Evolutionary conservation across 257 asterid genomes (phyloP), one percentile per base, ranked within the genome.

Genomic region (Pogostemon cablin): DNA sequence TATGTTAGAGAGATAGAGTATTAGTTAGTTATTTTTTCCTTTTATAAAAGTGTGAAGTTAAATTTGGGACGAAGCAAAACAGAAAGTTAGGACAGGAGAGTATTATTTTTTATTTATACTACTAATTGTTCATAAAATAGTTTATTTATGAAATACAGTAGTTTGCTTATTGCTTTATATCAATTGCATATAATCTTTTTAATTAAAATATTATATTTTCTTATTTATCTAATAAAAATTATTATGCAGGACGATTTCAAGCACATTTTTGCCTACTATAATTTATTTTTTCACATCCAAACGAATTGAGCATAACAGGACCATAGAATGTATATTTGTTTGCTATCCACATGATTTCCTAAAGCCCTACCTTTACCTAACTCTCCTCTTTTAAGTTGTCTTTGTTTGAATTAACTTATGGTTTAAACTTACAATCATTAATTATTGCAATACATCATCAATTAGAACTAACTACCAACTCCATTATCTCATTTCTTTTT

Each of bases 271-370:
- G 44, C 4, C 44, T 41, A 1, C 0, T 41, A 4, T 57, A 57
- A 17, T 32, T 57, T 57, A 17, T 37, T 57, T 9, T 57, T 57
- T 57, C 63, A 57, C 35, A 35, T 57, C 8, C 39, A 2, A 9
- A 9, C 48, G 9, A 43, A 43, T 43, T 42, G 2, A 0, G 32
- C 32, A 25, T 25, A 25, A 25, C 32, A 25, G 32, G 32, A 25
- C 32, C n/a, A 12, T 57, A 57, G 20, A 11, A 35, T 57, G 7
- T 10, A 7, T 54, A 39, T 39, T 25, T 17, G 11, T 39, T 46
- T 64, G 57, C 55, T 64, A 20, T 44, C 57, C 55, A 60, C 43
- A 32, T 64, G 7, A 64, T 41, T 25, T 25, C n/a, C 6, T 7
- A 44, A 65, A 9, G 44, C 46, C 9, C 17, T 32, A 32, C 3